These are phyloP conservation scores for Canariomyces notabilis DNA, from an alignment of 2,329 filamentous ascomycete genomes.

Conservation along the genomic window DNA sequence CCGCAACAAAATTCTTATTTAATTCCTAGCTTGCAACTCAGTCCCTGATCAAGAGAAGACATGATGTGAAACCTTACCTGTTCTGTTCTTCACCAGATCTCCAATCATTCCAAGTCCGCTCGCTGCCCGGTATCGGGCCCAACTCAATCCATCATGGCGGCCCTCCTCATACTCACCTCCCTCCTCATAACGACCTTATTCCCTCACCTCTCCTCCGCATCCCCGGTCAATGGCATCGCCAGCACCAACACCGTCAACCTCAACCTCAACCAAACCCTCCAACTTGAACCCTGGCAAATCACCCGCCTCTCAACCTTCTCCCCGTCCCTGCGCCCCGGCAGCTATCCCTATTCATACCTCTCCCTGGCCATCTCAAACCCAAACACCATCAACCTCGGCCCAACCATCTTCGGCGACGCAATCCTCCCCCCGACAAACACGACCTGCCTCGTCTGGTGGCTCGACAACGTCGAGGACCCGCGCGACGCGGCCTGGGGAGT, in stretches of 20 bases:
- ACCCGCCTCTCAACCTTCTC: slow-evolving; percentile 22
- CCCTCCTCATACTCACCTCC: background rate
- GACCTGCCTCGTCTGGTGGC: slow-evolving; percentile 27
- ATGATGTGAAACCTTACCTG: too few relatives aligned
- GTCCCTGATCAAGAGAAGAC: too few relatives aligned
- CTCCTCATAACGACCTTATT: background rate
- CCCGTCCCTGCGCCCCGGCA: slow-evolving; percentile 26
- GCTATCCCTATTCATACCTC: slow-evolving; percentile 19
- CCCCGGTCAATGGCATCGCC: background rate
- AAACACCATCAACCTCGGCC: slow-evolving; percentile 21
- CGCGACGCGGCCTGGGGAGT: background rate
- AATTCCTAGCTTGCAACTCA: too few relatives aligned
- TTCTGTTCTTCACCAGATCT: too few relatives aligned
- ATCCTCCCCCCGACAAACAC: slow-evolving; percentile 20
- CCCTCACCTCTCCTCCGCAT: background rate
- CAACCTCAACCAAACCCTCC: background rate
- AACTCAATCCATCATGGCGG: background rate
- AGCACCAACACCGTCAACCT: background rate
- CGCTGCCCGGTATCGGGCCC: too few relatives aligned
- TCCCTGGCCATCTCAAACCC: slow-evolving; percentile 26
- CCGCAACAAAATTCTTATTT: too few relatives aligned
- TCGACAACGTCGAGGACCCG: slow-evolving; percentile 19
- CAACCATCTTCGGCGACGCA: slow-evolving; percentile 12
- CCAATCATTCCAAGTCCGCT: too few relatives aligned
- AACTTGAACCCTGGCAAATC: slow-evolving; percentile 24